Base-by-base conservation (phyloP, 805 yeast genomes). In the Wickerhamomyces xylosicus region DNA sequence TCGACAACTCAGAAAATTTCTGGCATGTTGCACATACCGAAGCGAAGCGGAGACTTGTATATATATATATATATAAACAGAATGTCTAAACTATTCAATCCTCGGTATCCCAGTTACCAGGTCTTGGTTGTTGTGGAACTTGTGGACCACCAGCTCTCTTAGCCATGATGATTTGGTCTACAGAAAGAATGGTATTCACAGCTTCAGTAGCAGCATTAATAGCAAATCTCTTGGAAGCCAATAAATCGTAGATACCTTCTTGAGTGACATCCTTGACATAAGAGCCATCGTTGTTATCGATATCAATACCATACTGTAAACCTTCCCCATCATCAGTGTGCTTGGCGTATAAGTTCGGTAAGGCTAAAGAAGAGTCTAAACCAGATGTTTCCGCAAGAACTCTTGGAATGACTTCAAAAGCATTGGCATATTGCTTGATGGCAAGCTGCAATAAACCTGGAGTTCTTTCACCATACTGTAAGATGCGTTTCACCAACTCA, bases 91-190 rank as follows among this genome's bases (percentile, higher is more conserved):
- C n/a, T 9, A 13, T 11, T 36, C 64, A 86, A 63, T 89, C 96
- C 44, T 73, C 96, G 62, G 81, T 92, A 57, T 87, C 97, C 97
- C 97, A 87, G 66, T 86, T 87, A 44, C 95, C 96, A 35, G 92
- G 90, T 61, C 77, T 78, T 49, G 80, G 81, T 56, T 84, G 94
- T 52, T 71, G 66, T 47, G 73, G 69, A 27, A 96, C 96, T 73
- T 87, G 79, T 36, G 98, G 98, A 18, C 98, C 98, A 48, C 98
- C 98, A 2, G 97, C 97, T 59, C 96, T 78, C 74, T 90, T 90
- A 34, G 98, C 97, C 92, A 90, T 92, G 58, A 90, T 92, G 54
- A 90, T 90, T 71, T 90, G 97, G 61, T 92, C 97, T 37, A 92
- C 92, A 19, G 95, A 79, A 46, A 89, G 70, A 38, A 89, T 81